These are phyloP conservation scores for Epichloe amarillans DNA, from an alignment of 2,329 filamentous ascomycete species.

Conservation along the genomic window DNA sequence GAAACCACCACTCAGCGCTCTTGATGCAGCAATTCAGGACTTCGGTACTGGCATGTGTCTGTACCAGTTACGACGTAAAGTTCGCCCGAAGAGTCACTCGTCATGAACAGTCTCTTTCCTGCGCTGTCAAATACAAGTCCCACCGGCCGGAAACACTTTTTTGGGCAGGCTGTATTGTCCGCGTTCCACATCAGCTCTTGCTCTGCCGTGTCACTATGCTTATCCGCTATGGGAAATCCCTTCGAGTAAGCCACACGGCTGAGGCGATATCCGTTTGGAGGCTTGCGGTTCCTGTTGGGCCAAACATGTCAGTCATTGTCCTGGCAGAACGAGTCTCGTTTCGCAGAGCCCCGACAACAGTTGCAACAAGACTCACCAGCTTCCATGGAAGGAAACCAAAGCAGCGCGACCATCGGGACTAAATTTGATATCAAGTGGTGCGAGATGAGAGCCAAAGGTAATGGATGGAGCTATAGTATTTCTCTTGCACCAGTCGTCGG, in stretches of 20 bases:
- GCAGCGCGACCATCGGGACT: slow-evolving; percentile 37
- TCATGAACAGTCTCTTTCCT: slow-evolving; percentile 36
- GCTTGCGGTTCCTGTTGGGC: slow-evolving; percentile 17
- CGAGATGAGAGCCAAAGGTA: slow-evolving; percentile 37
- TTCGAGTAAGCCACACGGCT: slow-evolving; percentile 22
- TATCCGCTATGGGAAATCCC: slow-evolving; percentile 20
- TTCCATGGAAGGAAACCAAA: slow-evolving; percentile 51
- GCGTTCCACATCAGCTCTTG: slow-evolving; percentile 36
- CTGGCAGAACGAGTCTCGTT: neutral
- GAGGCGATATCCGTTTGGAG: slow-evolving; percentile 25
- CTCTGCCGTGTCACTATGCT: slow-evolving; percentile 27
- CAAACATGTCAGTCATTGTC: neutral
- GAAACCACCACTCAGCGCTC: neutral
- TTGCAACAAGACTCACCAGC: slow-evolving; percentile 25
- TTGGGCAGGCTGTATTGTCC: slow-evolving; percentile 30
- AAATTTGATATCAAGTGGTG: slow-evolving; percentile 53
- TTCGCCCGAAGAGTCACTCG: slow-evolving; percentile 40
- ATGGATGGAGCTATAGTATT: slow-evolving; percentile 11
- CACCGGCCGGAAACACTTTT: slow-evolving; percentile 38
- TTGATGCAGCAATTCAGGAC: neutral
- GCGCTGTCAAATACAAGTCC: slow-evolving; percentile 27
- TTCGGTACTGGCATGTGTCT: neutral
- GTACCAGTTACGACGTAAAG: slow-evolving; percentile 30
- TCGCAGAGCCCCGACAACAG: neutral
- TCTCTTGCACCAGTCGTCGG: slow-evolving; percentile 12